Evolutionary conservation across 352 stramenopile genomes (phyloP).

Genomic region (Phytophthora fragariae): DNA sequence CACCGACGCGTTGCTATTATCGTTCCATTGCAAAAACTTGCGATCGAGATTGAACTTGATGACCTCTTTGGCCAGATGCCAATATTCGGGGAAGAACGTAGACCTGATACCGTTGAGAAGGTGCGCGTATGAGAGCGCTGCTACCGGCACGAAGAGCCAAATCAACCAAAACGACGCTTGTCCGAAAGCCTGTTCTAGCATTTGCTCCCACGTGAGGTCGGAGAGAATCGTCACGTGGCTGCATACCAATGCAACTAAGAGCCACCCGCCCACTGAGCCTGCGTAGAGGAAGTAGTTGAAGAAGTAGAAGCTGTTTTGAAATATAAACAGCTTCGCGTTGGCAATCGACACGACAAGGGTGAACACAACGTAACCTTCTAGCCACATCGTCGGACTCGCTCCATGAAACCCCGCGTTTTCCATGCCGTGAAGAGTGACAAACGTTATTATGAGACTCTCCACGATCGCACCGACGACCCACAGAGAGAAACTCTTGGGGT

Average conservation of each 20-base stretch:
- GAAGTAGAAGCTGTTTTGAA: constrained; percentile 77
- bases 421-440: constrained; percentile 57
- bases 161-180: constrained; percentile 69
- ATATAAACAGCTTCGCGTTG: constrained; percentile 83
- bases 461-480: constrained; percentile 78
- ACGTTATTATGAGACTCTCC: constrained; percentile 78
- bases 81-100: constrained; percentile 78
- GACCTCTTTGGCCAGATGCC: constrained; percentile 80
- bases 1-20: constrained; percentile 64
- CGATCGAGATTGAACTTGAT: constrained; percentile 72
- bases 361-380: constrained; percentile 84
- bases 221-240: constrained; percentile 61
- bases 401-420: constrained; percentile 47
- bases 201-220: constrained; percentile 77
- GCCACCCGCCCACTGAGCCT: constrained; percentile 70
- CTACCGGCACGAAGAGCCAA: constrained; percentile 59
- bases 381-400: constrained; percentile 70
- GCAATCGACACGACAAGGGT: constrained; percentile 79
- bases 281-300: constrained; percentile 76
- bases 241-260: constrained; percentile 66
- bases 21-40: constrained; percentile 66
- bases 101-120: constrained; percentile 63
- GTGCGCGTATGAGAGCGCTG: constrained; percentile 61
- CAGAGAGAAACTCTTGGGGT: constrained; percentile 63
- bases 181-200: constrained; percentile 70